A percentile compares a stretch with the other conserved stretches of the same genome.
phyloP scores from a whole-genome alignment of 805 yeast genomes.

The Schizosaccharomyces octosporus region DNA sequence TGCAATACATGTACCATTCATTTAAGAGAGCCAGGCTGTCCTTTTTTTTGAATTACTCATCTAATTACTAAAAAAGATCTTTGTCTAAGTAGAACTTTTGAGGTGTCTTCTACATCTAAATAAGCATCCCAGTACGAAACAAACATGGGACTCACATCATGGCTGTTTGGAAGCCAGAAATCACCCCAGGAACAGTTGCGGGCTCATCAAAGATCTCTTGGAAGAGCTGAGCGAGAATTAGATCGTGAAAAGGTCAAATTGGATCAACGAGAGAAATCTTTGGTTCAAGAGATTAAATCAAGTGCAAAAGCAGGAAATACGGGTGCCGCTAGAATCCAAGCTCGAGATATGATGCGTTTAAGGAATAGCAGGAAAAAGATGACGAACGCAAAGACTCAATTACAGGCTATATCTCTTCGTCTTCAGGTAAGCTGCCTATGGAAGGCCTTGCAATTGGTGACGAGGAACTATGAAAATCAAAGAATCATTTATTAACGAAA shows the following conservation, averaged over 20 bases:
- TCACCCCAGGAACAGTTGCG: conserved; percentile 90
- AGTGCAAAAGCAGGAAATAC: conserved; percentile 78
- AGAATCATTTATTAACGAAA: not conserved
- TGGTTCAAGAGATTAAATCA: conserved; percentile 64
- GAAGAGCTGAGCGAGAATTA: conserved; percentile 79
- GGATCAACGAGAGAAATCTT: conserved; percentile 77
- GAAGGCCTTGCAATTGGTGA: not conserved
- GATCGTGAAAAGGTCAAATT: conserved; percentile 68
- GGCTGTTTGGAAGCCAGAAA: conserved; percentile 83
- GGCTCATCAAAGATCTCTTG: conserved; percentile 85
- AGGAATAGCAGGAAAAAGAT: conserved; percentile 54
- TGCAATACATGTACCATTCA: no score
- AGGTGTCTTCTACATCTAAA: no score
- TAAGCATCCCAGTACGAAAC: not conserved
- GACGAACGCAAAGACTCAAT: conserved; percentile 76
- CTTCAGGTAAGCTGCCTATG: conserved; percentile 26
- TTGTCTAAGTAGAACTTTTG: no score
- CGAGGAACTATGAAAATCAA: conserved; percentile 3
- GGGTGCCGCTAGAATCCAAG: conserved; percentile 78
- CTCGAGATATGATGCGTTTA: conserved; percentile 81
- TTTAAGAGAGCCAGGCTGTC: no score
- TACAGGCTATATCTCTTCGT: conserved; percentile 80
- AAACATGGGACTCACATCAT: conserved; percentile 49
- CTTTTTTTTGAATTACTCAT: no score
- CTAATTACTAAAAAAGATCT: no score